Conservation (phyloP, 202 grass and related monocot species). For the Schoenoplectus tabernaemontani region DNA sequence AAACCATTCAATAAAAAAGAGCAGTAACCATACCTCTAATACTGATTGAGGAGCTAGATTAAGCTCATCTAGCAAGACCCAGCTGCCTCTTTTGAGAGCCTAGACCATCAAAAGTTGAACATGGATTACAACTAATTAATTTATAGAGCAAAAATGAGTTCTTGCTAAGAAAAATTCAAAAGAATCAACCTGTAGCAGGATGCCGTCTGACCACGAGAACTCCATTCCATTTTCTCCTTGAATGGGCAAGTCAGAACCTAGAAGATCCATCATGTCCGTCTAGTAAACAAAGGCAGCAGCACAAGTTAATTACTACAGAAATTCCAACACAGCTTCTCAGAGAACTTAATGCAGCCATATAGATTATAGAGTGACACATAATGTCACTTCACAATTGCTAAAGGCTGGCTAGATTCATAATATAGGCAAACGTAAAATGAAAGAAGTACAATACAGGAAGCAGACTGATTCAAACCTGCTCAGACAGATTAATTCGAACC, state of each 20-base stretch:
- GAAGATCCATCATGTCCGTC: constrained; percentile 99
- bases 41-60: constrained; percentile 98
- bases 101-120: constrained; percentile 15
- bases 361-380: background rate
- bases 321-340: background rate
- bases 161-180: background rate
- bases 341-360: background rate
- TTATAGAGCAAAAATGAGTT: background rate
- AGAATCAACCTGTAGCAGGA: constrained; percentile 59
- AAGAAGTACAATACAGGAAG: background rate
- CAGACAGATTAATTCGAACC: constrained; percentile 90
- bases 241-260: constrained; percentile 80
- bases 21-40: constrained; percentile 37
- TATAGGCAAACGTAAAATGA: background rate
- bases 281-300: constrained; percentile 8
- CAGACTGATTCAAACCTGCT: constrained; percentile 33
- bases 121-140: background rate
- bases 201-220: constrained; percentile 96
- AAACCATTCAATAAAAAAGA: background rate
- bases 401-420: background rate
- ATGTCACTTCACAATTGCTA: background rate
- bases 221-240: constrained; percentile 68
- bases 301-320: background rate
- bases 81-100: constrained; percentile 91
- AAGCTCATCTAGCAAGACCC: constrained; percentile 97